A percentile compares a stretch with the other conserved stretches of the same genome.
Evolutionary conservation across 495 filamentous ascomycete genomes (phyloP).

Genomic region (Aspergillus kassunensis): DNA sequence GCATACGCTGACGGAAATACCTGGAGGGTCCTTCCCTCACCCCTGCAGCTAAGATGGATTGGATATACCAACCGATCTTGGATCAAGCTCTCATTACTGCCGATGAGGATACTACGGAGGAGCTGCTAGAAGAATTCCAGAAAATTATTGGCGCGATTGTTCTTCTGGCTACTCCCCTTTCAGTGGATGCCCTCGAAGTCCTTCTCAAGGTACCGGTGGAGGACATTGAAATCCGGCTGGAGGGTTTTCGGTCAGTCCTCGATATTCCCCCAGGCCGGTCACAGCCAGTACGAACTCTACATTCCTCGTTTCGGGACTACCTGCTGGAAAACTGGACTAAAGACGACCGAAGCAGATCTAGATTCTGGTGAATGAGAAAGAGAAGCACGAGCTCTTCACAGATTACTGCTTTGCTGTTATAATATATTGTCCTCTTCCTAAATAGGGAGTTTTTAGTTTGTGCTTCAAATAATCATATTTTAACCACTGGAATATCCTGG

Average conservation of each 20-base stretch:
- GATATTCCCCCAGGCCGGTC: conserved; percentile 20
- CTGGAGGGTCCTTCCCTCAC: conserved; percentile 2
- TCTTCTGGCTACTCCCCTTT: conserved; percentile 19
- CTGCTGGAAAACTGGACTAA: conserved; percentile 9
- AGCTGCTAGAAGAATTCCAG: conserved; percentile 14
- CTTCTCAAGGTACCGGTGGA: conserved; percentile 3
- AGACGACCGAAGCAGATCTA: not conserved
- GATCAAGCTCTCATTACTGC: conserved; percentile 6
- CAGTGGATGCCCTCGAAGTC: conserved; percentile 8
- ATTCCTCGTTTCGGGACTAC: conserved; percentile 26
- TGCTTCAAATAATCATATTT: too few species aligned
- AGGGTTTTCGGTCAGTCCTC: conserved; percentile 18
- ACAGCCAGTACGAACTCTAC: conserved; percentile 5
- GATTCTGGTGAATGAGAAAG: conserved; percentile 27
- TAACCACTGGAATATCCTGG: too few species aligned
- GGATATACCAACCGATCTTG: conserved; percentile 21
- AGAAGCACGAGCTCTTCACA: not conserved
- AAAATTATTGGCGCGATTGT: conserved; percentile 20
- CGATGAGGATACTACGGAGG: not conserved
- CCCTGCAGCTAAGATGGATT: conserved; percentile 1
- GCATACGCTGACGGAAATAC: conserved; percentile 11
- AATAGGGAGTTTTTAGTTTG: too few species aligned
- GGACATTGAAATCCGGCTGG: not conserved
- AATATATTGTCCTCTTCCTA: too few species aligned
- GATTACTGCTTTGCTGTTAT: too few species aligned